These are phyloP conservation scores for Agaricus bisporus DNA, from an alignment of 768 basidiomycete species.

Conservation along the genomic window DNA sequence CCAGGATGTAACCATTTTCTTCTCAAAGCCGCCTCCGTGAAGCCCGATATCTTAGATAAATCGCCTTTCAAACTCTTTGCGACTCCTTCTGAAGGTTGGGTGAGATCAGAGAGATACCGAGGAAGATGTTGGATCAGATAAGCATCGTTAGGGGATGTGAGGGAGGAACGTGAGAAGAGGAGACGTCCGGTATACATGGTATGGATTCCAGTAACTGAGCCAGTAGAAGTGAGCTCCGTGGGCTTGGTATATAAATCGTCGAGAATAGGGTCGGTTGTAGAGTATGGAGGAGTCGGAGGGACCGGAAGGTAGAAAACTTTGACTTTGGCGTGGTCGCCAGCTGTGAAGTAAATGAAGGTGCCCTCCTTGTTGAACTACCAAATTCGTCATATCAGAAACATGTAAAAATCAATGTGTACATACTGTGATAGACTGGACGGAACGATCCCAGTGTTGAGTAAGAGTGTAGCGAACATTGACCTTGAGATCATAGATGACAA, in stretches of 20 bases:
- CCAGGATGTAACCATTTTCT: constrained; percentile 55
- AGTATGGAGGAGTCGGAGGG: constrained; percentile 53
- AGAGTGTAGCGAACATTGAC: constrained; percentile 62
- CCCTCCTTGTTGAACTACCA: constrained; percentile 71
- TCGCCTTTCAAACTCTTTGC: constrained; percentile 2
- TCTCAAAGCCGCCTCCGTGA: constrained; percentile 50
- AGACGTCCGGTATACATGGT: constrained; percentile 54
- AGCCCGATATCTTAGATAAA: constrained; percentile 52
- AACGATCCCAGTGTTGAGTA: constrained; percentile 84
- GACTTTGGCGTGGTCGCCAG: constrained; percentile 71
- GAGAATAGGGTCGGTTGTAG: constrained; percentile 47
- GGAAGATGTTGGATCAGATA: constrained; percentile 51
- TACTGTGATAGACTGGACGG: constrained; percentile 57
- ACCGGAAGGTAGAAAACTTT: constrained; percentile 71
- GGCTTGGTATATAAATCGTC: constrained; percentile 45
- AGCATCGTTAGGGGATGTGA: constrained; percentile 76
- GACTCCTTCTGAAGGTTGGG: not conserved
- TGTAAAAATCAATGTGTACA: constrained; percentile 17
- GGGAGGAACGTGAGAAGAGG: constrained; percentile 66
- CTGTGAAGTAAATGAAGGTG: constrained; percentile 62
- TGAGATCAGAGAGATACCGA: constrained; percentile 4
- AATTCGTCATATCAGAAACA: constrained; percentile 3
- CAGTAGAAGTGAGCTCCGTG: constrained; percentile 48
- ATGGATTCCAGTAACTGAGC: constrained; percentile 57
- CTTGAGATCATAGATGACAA: constrained; percentile 72